A percentile compares a stretch with the other conserved stretches of the same genome.
Evolutionary conservation across 202 grass and related monocot species (phyloP).

Genomic region (Schoenoplectus tabernaemontani): DNA sequence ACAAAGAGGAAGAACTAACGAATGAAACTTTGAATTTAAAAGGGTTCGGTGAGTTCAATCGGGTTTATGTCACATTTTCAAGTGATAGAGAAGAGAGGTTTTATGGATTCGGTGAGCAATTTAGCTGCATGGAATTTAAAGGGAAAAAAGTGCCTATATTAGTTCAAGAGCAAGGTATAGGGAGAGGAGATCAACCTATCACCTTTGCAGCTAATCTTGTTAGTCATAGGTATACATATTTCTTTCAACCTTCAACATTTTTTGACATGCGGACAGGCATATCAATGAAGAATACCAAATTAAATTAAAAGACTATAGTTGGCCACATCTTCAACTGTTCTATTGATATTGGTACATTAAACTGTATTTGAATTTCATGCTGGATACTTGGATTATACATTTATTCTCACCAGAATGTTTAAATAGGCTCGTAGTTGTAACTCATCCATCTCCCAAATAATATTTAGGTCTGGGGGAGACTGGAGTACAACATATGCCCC

Average conservation of each 20-base stretch:
- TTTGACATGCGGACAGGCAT: background rate
- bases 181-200: conserved; percentile 94
- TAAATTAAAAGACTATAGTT: background rate
- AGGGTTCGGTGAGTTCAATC: conserved; percentile 49
- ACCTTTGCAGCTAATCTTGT: conserved; percentile 87
- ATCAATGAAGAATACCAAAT: background rate
- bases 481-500: conserved; percentile 92
- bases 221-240: conserved; percentile 55
- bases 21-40: conserved; percentile 9
- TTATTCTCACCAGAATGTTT: background rate
- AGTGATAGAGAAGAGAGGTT: conserved; percentile 62
- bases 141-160: conserved; percentile 64
- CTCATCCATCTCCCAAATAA: background rate
- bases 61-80: conserved; percentile 56
- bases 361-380: background rate
- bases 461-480: conserved; percentile 69
- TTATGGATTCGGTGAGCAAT: conserved; percentile 92
- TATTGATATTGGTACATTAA: background rate
- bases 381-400: background rate
- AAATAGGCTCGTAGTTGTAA: background rate
- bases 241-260: background rate
- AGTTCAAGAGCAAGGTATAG: conserved; percentile 94
- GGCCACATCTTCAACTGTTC: background rate
- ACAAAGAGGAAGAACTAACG: conserved; percentile 6
- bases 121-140: conserved; percentile 86